Evolutionary conservation across 305 asterid genomes (phyloP), one percentile per base, ranked within the genome.

Genomic region (Fraxinus paxiana): DNA sequence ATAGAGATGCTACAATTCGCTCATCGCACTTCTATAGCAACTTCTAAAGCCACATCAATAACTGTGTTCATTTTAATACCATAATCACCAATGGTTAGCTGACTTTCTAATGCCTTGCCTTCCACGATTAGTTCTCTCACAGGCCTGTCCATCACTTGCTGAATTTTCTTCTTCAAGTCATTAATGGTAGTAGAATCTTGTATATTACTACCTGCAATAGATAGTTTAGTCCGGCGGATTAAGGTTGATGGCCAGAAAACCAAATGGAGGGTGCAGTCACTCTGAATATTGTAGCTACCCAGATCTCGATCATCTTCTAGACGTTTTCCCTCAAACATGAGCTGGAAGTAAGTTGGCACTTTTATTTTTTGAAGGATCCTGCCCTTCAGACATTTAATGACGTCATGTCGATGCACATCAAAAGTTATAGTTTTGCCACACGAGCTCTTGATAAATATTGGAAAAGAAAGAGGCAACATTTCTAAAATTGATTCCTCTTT

Each of bases 201-300:
- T 2, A 61, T 3, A 20, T 22, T 0, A 20, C 15, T 61, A 61
- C 33, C 71, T 22, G 71, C 31, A 8, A 5, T 18, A 61, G 6
- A 0, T 61, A 61, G 30, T 61, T 24, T 2, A 61, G 71, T 61
- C 71, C 71, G 28, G 71, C 15, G 71, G 33, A 61, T 61, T 24
- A 61, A 9, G 31, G 71, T 61, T 22, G 73, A 65, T 28, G 73
- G 73, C 73, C 73, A 65, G 8, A 65, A 9, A 24, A 24, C 8
- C 72, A 75, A 79, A 22, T 30, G 71, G 31, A 83, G 41, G 5
- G 54, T 81, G 33, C 75, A 81, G 59, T 65, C 30, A 56, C 9
- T 81, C 59, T 75, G 51, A 13, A 83, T 81, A 75, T 75, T 70
- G 43, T 83, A 86, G 79, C 82, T 75, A 41, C 83, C 77, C 75